Evolutionary conservation across 257 asterid species (phyloP), one percentile per base, ranked within the genome.

Genomic region (Jaltomata sinuosa): DNA sequence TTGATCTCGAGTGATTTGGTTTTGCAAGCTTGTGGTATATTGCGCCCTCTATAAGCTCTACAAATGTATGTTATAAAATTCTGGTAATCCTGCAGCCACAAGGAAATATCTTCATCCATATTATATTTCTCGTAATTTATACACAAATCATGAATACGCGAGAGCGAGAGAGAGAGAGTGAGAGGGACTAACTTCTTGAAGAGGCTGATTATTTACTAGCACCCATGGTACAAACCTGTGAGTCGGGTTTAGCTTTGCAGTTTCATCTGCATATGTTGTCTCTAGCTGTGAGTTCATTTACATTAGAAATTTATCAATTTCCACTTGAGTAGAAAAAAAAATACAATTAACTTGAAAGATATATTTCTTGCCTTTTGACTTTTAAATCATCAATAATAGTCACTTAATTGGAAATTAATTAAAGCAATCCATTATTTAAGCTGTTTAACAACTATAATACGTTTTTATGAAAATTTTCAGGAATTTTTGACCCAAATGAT

Each of bases 211-310:
- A 85, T 96, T 89, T 81, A 96, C 97, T 19, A 94, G 90, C 36
- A 96, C 95, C 99, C 98, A 94, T 38, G 99, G 99, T 29, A 96
- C 98, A 83, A 89, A 96, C 87, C 89, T 89, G 86, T 92, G 99
- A 54, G 87, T 87, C n/a, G 98, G 99, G 54, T 89, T 88, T 31
- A 96, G 95, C 4, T 83, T 87, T 27, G 89, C 88, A 0, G 99
- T 94, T 90, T 93, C 98, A 80, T 84, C 92, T 19, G 97, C 98
- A 85, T 91, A 92, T 78, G 84, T 74, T 77, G 76, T 85, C 89
- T 94, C 98, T 82, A 93, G 92, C 99, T 94, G 94, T 88, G 86
- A 11, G 38, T 27, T 82, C 34, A 27, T 11, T 54, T 40, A 14
- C 76, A 71, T 34, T 74, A 25, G 15, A n/a, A 74, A 45, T 22